These are phyloP conservation scores for Colletotrichum zoysiae DNA, from an alignment of 2,329 filamentous ascomycete genomes.

Conservation along the genomic window DNA sequence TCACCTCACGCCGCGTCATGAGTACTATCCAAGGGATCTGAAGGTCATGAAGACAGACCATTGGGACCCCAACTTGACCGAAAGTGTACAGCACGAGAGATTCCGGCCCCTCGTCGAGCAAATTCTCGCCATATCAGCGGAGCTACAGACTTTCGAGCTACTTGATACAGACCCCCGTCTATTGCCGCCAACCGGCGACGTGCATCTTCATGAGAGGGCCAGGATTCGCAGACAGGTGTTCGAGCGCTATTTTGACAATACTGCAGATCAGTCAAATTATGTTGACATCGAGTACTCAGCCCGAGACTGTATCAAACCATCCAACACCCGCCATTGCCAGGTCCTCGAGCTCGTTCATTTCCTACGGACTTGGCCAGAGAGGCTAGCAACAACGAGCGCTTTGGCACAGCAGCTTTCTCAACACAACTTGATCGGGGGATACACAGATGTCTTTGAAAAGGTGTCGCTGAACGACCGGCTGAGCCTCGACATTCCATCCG, in stretches of 20 bases:
- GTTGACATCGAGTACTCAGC: conserved; percentile 38
- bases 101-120: conserved; percentile 47
- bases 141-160: conserved; percentile 45
- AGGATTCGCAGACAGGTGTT: conserved; percentile 29
- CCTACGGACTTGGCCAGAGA: conserved; percentile 42
- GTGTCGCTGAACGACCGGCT: conserved; percentile 56
- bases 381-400: conserved; percentile 35
- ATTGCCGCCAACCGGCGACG: conserved; percentile 43
- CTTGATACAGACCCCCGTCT: background rate
- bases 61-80: conserved; percentile 51
- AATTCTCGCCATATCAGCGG: conserved; percentile 50
- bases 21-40: conserved; percentile 54
- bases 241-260: conserved; percentile 46
- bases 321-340: conserved; percentile 34
- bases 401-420: conserved; percentile 38
- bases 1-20: conserved; percentile 48
- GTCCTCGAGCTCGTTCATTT: conserved; percentile 43
- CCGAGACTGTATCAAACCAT: conserved; percentile 40
- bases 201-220: conserved; percentile 44
- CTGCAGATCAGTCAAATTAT: background rate
- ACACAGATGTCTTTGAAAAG: conserved; percentile 46
- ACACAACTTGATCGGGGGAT: conserved; percentile 53
- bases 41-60: conserved; percentile 51
- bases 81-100: conserved; percentile 54
- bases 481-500: conserved; percentile 49